Percentiles rank a stretch among this genome's conserved stretches.
phyloP scores from a whole-genome alignment of 805 yeast genomes.

The Starmera dryadoides region DNA sequence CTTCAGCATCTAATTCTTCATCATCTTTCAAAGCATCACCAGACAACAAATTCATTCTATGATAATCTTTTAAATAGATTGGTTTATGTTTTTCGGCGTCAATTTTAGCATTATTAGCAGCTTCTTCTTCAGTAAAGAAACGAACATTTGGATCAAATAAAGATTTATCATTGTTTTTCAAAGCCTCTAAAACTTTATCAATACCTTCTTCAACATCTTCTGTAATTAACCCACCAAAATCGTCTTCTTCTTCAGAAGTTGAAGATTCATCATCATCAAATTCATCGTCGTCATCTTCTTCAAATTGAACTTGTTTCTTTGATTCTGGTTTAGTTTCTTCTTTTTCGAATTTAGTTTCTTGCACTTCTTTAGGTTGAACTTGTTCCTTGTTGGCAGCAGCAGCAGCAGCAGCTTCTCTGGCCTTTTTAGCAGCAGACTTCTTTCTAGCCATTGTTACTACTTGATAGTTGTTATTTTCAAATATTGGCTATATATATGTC shows the following conservation, averaged over 20 bases:
- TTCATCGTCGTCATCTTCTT: conserved; percentile 2
- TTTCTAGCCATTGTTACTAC: conserved; percentile 65
- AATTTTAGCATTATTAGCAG: conserved; percentile 22
- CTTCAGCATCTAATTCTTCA: conserved; percentile 36
- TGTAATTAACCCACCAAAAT: conserved; percentile 80
- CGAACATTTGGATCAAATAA: conserved; percentile 61
- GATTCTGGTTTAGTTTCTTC: conserved; percentile 10
- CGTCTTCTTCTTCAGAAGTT: conserved; percentile 59
- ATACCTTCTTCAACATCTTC: conserved; percentile 81
- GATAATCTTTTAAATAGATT: conserved; percentile 85
- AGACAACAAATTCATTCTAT: conserved; percentile 71
- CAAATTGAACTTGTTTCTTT: conserved; percentile 12
- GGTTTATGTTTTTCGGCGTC: conserved; percentile 52
- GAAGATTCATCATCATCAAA: conserved; percentile 18
- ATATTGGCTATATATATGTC: not conserved
- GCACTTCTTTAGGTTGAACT: too few relatives aligned
- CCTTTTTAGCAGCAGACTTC: conserved; percentile 76
- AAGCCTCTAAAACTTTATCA: conserved; percentile 59
- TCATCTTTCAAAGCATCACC: conserved; percentile 55
- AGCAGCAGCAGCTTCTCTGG: conserved; percentile 39
- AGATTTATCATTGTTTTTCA: conserved; percentile 57
- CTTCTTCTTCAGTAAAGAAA: conserved; percentile 67
- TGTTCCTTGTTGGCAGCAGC: not conserved
- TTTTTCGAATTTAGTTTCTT: conserved; percentile 2
- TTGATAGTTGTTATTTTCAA: not conserved